Evolutionary conservation across 2,329 filamentous ascomycete species (phyloP), one percentile per base, ranked within the genome.

Genomic region (Metarhizium robertsii): DNA sequence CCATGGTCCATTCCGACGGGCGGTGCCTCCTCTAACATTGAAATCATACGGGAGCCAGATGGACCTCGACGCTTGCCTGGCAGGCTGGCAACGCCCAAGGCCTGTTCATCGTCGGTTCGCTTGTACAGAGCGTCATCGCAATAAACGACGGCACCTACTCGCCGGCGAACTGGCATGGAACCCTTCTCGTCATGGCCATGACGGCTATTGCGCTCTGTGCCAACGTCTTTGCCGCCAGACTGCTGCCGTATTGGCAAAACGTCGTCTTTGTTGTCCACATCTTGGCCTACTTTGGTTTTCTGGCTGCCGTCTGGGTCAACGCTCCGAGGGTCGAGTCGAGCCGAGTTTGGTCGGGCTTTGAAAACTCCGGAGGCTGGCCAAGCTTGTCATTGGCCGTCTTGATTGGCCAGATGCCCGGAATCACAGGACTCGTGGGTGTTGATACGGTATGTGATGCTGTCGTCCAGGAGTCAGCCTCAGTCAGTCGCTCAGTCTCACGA

Each of bases 401-500:
- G 52, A 54, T 59, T 52, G 58, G 55, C 38, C 58, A 59, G 52
- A 47, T 59, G 11, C 54, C 58, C 30, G 54, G 48, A 38, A 57
- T 58, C 38, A 52, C 57, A 16, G 50, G 43, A 30, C 53, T 51
- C 6, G 34, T 54, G 20, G 58, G 58, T 20, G 53, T 57, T 42
- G 58, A 59, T 51, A 52, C 58, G 42, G 58, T 52, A 52, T 40
- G 50, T 52, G 18, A 7, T 49, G n/a, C 34, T 16, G 40, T 43
- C 40, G 10, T 43, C 40, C 16, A 25, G 25, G 25, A 4, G 25
- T 25, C 25, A 25, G 25, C 25, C 25, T 25, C 4, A 25, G 25
- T 25, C 25, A 25, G 25, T 25, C 25, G 25, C 25, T 25, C 25
- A 16, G n/a, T 6, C 14, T 6, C 14, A 16, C n/a, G 14, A 49